A percentile compares a stretch with the other conserved stretches of the same genome.
These are phyloP conservation scores for Tricharina praecox DNA, from an alignment of 495 filamentous ascomycete genomes.

Conservation along the genomic window DNA sequence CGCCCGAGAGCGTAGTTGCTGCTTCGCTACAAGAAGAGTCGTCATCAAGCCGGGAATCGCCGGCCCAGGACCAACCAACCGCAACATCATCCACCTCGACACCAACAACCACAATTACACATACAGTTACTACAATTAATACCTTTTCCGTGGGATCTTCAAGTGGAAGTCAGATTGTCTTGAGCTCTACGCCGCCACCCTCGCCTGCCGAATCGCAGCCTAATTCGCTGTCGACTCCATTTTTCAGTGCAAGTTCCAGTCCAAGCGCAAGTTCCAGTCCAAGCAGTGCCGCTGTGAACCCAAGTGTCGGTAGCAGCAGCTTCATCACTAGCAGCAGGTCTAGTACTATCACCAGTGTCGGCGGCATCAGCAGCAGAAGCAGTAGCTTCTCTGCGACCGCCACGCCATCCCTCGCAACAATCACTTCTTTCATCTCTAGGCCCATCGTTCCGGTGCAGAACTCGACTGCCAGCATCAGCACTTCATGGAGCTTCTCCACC, in stretches of 20 bases:
- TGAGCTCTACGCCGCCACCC: slow-evolving; percentile 22
- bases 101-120: not conserved
- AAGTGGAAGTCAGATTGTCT: slow-evolving; percentile 10
- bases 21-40: no score
- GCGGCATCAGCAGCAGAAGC: not conserved
- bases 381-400: slow-evolving; percentile 3
- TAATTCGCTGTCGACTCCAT: slow-evolving; percentile 8
- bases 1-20: not conserved
- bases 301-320: not conserved
- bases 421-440: slow-evolving; percentile 15
- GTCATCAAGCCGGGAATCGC: slow-evolving; percentile 12
- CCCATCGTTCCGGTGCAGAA: slow-evolving; percentile 13
- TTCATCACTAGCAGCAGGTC: not conserved
- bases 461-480: not conserved
- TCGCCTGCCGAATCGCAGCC: slow-evolving; percentile 19
- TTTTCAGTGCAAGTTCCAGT: slow-evolving; percentile 3
- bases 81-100: not conserved
- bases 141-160: slow-evolving; percentile 10
- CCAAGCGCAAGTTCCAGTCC: no score
- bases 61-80: slow-evolving; percentile 1
- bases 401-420: slow-evolving; percentile 7
- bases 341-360: not conserved
- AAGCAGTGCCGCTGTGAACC: slow-evolving; percentile 3
- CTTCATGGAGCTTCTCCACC: slow-evolving; percentile 9
- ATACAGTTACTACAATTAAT: slow-evolving; percentile 10